Evolutionary conservation across 2,329 filamentous ascomycete species (phyloP).

Genomic region (Cordyceps javanica): DNA sequence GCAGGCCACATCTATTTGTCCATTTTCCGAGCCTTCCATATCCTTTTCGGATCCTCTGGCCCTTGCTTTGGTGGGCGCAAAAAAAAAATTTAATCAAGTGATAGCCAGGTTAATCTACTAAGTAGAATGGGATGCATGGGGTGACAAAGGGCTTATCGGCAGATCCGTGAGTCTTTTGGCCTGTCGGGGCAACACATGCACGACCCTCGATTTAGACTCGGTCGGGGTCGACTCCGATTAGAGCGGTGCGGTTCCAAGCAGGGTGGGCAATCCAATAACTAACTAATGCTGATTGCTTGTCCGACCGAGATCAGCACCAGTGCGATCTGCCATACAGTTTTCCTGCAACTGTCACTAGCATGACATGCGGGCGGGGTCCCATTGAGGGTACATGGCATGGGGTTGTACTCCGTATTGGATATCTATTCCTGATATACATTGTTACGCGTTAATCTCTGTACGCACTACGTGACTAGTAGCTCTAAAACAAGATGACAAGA

Average conservation of each 20-base stretch:
- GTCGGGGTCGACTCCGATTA: background rate
- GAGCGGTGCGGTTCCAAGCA: background rate
- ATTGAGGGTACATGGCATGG: too few species aligned
- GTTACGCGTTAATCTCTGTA: too few species aligned
- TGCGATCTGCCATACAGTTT: constrained; percentile 1
- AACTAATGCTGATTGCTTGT: background rate
- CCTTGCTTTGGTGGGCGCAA: background rate
- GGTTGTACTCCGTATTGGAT: background rate
- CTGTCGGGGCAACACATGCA: background rate
- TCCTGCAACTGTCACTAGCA: constrained; percentile 4
- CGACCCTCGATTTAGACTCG: background rate
- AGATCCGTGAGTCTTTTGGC: background rate
- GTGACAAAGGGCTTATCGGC: background rate
- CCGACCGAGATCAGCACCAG: constrained; percentile 5
- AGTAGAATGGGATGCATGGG: background rate
- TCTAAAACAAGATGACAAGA: too few species aligned
- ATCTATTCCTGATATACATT: background rate
- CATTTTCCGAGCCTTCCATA: background rate
- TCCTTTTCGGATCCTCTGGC: background rate
- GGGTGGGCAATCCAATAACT: background rate
- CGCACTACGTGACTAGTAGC: too few species aligned
- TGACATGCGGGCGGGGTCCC: background rate
- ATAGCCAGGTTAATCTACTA: too few species aligned
- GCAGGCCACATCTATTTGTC: background rate
- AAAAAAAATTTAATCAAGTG: background rate